Conservation (phyloP, 2,329 filamentous ascomycete species). For the Trichoderma harzianum region DNA sequence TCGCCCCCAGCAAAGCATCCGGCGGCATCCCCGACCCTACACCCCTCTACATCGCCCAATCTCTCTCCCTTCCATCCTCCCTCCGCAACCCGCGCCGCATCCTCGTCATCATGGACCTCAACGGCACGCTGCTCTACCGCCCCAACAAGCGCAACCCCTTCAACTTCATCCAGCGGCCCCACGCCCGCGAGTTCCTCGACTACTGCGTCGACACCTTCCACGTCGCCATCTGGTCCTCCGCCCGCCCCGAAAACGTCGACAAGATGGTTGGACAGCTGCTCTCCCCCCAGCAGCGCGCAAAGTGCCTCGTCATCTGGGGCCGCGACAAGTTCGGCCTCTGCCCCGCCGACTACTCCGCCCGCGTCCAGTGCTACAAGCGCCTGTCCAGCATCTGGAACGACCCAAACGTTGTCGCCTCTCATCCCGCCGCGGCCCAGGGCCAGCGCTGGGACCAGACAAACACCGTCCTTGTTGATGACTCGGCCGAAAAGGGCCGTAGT, state of each 20-base stretch:
- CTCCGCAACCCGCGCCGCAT: conserved; percentile 56
- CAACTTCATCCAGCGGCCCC: conserved; percentile 63
- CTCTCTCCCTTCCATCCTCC: conserved; percentile 42
- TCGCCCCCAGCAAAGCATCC: conserved; percentile 39
- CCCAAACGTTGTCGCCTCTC: conserved; percentile 39
- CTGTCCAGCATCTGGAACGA: conserved; percentile 69
- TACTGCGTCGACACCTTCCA: conserved; percentile 72
- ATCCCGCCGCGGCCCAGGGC: conserved; percentile 40
- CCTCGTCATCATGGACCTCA: conserved; percentile 86
- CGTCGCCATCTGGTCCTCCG: conserved; percentile 90
- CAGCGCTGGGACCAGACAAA: conserved; percentile 73
- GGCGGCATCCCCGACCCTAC: conserved; percentile 61
- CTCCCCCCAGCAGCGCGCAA: conserved; percentile 45
- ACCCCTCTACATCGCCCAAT: conserved; percentile 55
- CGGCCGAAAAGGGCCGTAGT: conserved; percentile 69
- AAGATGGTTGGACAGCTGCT: conserved; percentile 66
- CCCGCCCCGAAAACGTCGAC: conserved; percentile 67
- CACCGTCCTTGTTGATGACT: conserved; percentile 88
- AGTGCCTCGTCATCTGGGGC: conserved; percentile 70
- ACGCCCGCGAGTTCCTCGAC: conserved; percentile 64
- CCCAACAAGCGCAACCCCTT: conserved; percentile 48
- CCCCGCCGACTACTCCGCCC: conserved; percentile 58
- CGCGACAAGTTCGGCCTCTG: conserved; percentile 73
- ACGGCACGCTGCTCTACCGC: conserved; percentile 82
- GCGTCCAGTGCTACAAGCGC: conserved; percentile 88